Percentiles rank a stretch among this genome's conserved stretches.
Evolutionary conservation across 2,329 filamentous ascomycete species (phyloP).

Genomic region (Leptosphaerulina australis): DNA sequence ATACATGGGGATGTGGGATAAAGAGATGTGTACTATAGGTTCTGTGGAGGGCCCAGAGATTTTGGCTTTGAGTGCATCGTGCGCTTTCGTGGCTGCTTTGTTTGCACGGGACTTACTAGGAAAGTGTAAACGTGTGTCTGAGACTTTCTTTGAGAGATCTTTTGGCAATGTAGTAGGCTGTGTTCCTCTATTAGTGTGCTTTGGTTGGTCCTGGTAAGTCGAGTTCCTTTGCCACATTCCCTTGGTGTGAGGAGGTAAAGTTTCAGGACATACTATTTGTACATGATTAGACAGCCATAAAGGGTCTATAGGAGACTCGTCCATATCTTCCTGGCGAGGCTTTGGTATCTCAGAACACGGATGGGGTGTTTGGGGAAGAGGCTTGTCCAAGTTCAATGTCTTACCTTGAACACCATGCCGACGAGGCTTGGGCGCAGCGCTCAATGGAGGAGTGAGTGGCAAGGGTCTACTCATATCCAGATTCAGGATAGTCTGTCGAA

Average conservation of each 20-base stretch:
- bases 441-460: constrained; percentile 20
- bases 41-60: constrained; percentile 33
- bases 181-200: neutral
- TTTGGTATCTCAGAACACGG: neutral
- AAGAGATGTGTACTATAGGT: neutral
- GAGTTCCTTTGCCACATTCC: neutral
- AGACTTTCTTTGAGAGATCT: neutral
- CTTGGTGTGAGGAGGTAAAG: neutral
- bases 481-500: neutral
- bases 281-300: neutral
- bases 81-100: constrained; percentile 8
- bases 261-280: neutral
- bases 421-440: constrained; percentile 2
- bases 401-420: neutral
- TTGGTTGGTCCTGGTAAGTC: neutral
- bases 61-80: constrained; percentile 24
- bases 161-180: neutral
- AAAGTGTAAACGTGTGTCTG: neutral
- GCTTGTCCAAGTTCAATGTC: neutral
- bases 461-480: constrained; percentile 23
- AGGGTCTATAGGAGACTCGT: neutral
- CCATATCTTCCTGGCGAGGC: neutral
- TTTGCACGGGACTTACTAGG: constrained; percentile 1
- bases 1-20: neutral
- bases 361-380: constrained; percentile 13